Evolutionary conservation across 1,284 basidiomycete species (phyloP).

Genomic region (Leccinum solheimii): DNA sequence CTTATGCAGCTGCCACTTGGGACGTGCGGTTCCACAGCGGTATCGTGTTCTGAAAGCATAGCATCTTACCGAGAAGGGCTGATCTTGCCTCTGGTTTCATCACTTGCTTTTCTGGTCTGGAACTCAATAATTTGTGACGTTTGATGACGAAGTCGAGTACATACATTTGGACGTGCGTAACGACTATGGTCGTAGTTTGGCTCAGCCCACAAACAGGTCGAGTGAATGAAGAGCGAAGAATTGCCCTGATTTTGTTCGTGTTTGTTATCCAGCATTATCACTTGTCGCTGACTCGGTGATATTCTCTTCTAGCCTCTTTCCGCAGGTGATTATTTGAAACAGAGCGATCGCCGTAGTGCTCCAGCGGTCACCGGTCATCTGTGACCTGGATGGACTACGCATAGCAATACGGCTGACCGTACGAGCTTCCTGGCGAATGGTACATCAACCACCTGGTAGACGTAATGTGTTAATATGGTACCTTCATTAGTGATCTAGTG

Average conservation of each 20-base stretch:
- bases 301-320: not conserved
- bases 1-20: slow-evolving; percentile 1
- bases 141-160: slow-evolving; percentile 17
- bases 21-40: slow-evolving; percentile 18
- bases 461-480: not conserved
- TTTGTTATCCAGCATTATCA: not conserved
- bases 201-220: not conserved
- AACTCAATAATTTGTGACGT: slow-evolving; percentile 9
- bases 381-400: not conserved
- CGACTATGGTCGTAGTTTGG: not conserved
- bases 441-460: not conserved
- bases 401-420: not conserved
- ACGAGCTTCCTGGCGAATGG: not conserved
- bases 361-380: not conserved
- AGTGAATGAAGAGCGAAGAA: slow-evolving; percentile 7
- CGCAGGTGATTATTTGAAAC: not conserved
- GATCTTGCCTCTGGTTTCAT: slow-evolving; percentile 11
- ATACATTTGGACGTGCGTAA: not conserved
- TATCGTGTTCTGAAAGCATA: not conserved
- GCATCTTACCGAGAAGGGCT: not conserved
- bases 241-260: slow-evolving; percentile 21
- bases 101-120: slow-evolving; percentile 22
- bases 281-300: slow-evolving; percentile 5
- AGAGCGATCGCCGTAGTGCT: not conserved
- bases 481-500: not conserved